Evolutionary conservation across 192 early-diverging fungal species (phyloP), one percentile per base, ranked within the genome.

Genomic region (Coemansia umbellata): DNA sequence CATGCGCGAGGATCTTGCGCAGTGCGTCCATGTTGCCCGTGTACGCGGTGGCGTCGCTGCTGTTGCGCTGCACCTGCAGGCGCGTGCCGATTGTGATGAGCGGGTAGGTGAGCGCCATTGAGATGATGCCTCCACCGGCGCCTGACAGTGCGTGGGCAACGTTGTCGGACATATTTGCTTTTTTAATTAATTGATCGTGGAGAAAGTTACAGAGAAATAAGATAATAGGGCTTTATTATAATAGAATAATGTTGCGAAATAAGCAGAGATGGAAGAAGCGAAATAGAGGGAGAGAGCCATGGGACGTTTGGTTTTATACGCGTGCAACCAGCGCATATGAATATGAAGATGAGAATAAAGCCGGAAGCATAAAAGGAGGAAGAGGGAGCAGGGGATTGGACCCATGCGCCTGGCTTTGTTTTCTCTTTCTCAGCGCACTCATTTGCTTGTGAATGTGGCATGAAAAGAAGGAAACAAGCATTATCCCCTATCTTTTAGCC

Each of bases 71-170:
- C 6, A 89, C 89, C 53, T 91, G 89, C 17, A 89, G 80, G 50
- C 87, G 83, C 55, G 83, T 87, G 69, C 83, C 92, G 71, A 88
- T 81, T 32, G 84, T 87, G 43, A 84, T 85, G 60, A 87, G 71
- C 55, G 94, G 93, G 75, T 97, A 99, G 9, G 96, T 97, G 61
- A 94, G 79, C 13, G 84, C 84, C 94, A 97, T 97, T 49, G 88
- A 85, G 75, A 88, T 82, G 63, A 93, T 90, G 61, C 89, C 90
- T 57, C 91, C 91, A 52, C 86, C 91, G 53, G 90, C 91, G 64
- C 88, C 89, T 43, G 85, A 74, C 28, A 91, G 69, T 31, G 89
- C 87, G 73, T 91, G 89, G 47, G 86, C 87, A 41, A 89, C 83
- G 80, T 87, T 88, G 65, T 91, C 87, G 40, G 83, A 84, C 89